A percentile compares a stretch with the other conserved stretches of the same genome.
These are phyloP conservation scores for Xylaria flabelliformis DNA, from an alignment of 495 filamentous ascomycete species.

Conservation along the genomic window DNA sequence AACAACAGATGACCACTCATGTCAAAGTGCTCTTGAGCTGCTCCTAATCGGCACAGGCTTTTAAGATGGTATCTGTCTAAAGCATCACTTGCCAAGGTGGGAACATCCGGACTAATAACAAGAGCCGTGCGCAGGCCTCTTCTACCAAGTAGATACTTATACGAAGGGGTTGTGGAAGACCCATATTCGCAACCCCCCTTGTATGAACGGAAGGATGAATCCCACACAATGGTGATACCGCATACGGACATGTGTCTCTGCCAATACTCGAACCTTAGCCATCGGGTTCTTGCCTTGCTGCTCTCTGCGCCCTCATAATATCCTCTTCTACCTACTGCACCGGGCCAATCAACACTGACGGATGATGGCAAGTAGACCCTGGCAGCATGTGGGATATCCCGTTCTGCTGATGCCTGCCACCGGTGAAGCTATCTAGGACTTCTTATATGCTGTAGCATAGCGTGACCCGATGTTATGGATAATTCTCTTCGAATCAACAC, in stretches of 20 bases:
- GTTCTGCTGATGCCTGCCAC: constrained; percentile 5
- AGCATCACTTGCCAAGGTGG: neutral
- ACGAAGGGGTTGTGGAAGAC: constrained; percentile 5
- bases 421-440: constrained; percentile 10
- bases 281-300: constrained; percentile 8
- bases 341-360: neutral
- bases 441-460: constrained; percentile 2
- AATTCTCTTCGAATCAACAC: constrained; percentile 9
- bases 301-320: neutral
- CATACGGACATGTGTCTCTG: constrained; percentile 8
- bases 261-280: constrained; percentile 1
- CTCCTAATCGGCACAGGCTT: neutral
- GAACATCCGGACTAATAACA: neutral
- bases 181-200: constrained; percentile 7
- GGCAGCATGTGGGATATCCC: neutral
- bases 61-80: neutral
- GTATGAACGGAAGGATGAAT: neutral
- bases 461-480: constrained; percentile 22
- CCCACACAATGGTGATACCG: constrained; percentile 18
- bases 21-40: neutral
- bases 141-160: neutral
- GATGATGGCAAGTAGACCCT: neutral
- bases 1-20: neutral
- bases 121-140: neutral
- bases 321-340: neutral